Base-by-base conservation (phyloP, 495 filamentous ascomycete species). In the Jackrogersella minutella region DNA sequence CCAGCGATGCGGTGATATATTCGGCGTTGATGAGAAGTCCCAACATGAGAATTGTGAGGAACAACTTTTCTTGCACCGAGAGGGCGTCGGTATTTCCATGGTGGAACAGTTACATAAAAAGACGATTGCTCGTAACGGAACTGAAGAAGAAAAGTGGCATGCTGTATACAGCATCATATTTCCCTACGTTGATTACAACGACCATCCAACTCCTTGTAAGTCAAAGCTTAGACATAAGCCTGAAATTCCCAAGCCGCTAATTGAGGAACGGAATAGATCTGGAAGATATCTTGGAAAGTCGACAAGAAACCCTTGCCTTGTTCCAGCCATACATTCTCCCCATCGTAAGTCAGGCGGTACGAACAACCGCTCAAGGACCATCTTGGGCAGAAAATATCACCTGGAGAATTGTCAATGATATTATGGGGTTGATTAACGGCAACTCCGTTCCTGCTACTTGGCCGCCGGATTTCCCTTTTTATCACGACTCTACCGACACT, bases 71-170 rank as follows among this genome's bases (percentile, higher is more conserved):
- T 2, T 2, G 13, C 44, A 24, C 6, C 26, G 44, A 49, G 24
- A 49, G 14, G 44, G 44, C 13, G 44, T 17, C 44, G 26, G 16
- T 30, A 8, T 13, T 17, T 30, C 24, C 13, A 49, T 49, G 24
- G 17, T 31, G 26, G 13, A 49, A 31, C 22, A 26, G 26, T 11
- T 53, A 14, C 31, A 21, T 24, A n/a, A 17, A 1, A 39, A 39
- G 8, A n/a, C 31, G 11, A 22, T 21, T 2, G 50, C 50, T 24
- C 50, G 50, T n/a, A 14, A n/a, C 0, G 26, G 14, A 19, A 13
- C 50, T 7, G 50, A 53, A 39, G 31, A 53, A 26, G 50, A 53
- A 6, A 53, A 53, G 31, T 53, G 50, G 50, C 50, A 53, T 34
- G 31, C 30, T 0, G 33, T 53, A 14, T 53, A 24, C 10, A 13